A percentile compares a stretch with the other conserved stretches of the same genome.
phyloP scores from a whole-genome alignment of 2,329 filamentous ascomycete genomes.

The Paraconiothyrium brasiliense region DNA sequence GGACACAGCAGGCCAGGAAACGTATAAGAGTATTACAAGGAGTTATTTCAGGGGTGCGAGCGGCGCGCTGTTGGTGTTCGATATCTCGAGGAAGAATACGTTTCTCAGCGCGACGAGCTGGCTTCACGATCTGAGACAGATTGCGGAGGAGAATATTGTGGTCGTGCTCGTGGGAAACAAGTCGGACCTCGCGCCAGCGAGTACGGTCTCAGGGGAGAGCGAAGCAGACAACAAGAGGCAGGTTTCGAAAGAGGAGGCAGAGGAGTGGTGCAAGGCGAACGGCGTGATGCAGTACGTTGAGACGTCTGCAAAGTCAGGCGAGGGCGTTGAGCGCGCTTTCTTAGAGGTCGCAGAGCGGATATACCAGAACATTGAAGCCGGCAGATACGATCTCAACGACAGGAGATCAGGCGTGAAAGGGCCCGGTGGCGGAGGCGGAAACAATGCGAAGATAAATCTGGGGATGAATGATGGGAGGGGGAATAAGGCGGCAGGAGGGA shows the following conservation, averaged over 20 bases:
- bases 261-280: conserved; percentile 87
- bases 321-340: conserved; percentile 93
- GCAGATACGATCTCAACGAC: conserved; percentile 94
- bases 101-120: conserved; percentile 91
- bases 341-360: conserved; percentile 93
- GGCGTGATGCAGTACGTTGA: conserved; percentile 93
- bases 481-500: conserved; percentile 43
- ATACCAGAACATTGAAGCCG: conserved; percentile 95
- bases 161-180: conserved; percentile 97
- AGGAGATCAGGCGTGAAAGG: conserved; percentile 88
- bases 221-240: conserved; percentile 72
- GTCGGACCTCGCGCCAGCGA: conserved; percentile 74
- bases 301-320: conserved; percentile 93
- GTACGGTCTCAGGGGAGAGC: conserved; percentile 42
- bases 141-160: conserved; percentile 94
- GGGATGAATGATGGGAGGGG: conserved; percentile 53
- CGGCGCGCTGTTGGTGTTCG: conserved; percentile 87
- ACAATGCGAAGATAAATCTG: conserved; percentile 54
- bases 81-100: conserved; percentile 85
- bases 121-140: conserved; percentile 92
- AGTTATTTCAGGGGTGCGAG: conserved; percentile 89
- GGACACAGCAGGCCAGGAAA: conserved; percentile 97
- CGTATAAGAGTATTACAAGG: conserved; percentile 94
- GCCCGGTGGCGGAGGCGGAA: conserved; percentile 60
- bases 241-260: conserved; percentile 82